A percentile compares a stretch with the other conserved stretches of the same genome.
Conservation (phyloP, 176 grass and related monocot species). For the Aegilops bicornis region DNA sequence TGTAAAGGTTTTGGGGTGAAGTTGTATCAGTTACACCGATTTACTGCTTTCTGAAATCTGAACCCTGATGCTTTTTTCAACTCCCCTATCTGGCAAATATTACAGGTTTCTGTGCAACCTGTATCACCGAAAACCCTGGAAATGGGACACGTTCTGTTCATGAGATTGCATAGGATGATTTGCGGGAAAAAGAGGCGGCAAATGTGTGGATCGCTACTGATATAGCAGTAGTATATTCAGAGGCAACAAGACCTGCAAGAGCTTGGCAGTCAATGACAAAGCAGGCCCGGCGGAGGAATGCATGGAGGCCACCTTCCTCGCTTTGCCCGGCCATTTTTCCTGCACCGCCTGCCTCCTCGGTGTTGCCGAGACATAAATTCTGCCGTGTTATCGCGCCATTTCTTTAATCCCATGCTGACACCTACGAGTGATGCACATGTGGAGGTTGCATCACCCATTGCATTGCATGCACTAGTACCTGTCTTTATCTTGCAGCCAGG, state of each 20-base stretch:
- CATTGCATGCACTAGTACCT: neutral
- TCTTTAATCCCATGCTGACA: conserved; percentile 49
- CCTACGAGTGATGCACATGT: conserved; percentile 21
- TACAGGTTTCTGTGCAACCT: conserved; percentile 14
- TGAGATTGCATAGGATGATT: neutral
- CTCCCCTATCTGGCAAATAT: neutral
- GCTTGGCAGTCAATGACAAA: conserved; percentile 30
- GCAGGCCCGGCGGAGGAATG: conserved; percentile 25
- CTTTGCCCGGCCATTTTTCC: conserved; percentile 42
- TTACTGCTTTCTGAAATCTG: neutral
- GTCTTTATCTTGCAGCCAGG: conserved; percentile 11
- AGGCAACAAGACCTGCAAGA: conserved; percentile 15
- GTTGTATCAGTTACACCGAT: neutral
- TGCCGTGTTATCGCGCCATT: conserved; percentile 41
- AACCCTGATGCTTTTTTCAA: neutral
- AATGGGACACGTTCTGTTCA: neutral
- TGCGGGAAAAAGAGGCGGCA: neutral
- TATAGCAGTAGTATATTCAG: neutral
- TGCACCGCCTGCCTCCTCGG: conserved; percentile 40
- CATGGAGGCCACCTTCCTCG: conserved; percentile 49
- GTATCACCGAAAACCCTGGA: neutral
- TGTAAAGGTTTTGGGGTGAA: conserved; percentile 3
- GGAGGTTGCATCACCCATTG: conserved; percentile 15
- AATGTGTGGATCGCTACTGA: neutral
- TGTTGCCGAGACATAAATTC: conserved; percentile 52